Evolutionary conservation across 2,329 filamentous ascomycete species (phyloP), one percentile per base, ranked within the genome.

Genomic region (Fusarium equiseti): DNA sequence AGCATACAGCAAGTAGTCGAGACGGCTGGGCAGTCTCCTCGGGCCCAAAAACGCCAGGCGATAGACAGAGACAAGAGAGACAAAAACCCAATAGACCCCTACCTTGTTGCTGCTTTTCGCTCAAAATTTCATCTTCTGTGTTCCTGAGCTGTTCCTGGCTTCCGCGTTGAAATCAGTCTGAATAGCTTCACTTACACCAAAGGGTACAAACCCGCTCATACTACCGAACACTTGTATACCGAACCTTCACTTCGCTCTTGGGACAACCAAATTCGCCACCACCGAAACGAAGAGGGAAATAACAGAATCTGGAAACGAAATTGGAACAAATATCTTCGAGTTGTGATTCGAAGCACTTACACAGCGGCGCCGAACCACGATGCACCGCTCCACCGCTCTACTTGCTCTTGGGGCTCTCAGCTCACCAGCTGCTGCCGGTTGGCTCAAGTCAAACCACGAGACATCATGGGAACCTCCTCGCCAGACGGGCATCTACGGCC

Each of bases 401-500:
- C 35, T 79, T 24, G 71, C 74, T 22, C 59, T 74, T 22, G 74
- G 72, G 65, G 73, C 71, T 54, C 42, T 79, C 26, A 65, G 63
- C 51, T 68, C 73, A 9, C 62, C 70, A 38, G 75, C 62, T 26
- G 22, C 66, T 24, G 67, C 72, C 29, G 73, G 70, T n/a, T 75
- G 71, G 70, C 49, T 76, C n/a, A 73, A 68, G 24, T 72, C 75
- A 9, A 61, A 63, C 26, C 65, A 74, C 56, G 70, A 76, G 13
- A 26, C 60, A 38, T 75, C 77, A 53, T 80, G 78, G 78, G 70
- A 68, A 20, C 76, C 77, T 18, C 70, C 79, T 4, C 70, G 54
- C 43, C 70, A 79, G 59, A 80, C 78, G 6, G 59, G 64, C 12
- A 45, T 59, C 8, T 53, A 64, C 16, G 51, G 38, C 6, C 48